A percentile compares a stretch with the other conserved stretches of the same genome.
phyloP scores from a whole-genome alignment of 2,329 filamentous ascomycete genomes.

The Fusarium mangiferae region DNA sequence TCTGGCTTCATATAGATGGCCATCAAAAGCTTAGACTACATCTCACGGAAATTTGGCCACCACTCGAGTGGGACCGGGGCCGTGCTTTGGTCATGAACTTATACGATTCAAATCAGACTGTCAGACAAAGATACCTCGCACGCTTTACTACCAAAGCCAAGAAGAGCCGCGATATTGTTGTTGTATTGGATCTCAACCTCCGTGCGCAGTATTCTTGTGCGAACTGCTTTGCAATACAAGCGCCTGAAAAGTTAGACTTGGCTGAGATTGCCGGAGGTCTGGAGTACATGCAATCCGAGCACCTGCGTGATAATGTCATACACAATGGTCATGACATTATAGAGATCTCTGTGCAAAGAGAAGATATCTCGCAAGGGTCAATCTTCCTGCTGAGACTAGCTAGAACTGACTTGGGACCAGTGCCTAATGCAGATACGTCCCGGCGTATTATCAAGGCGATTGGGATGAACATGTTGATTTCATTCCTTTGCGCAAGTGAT shows the following conservation, averaged over 20 bases:
- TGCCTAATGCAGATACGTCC: fast-evolving
- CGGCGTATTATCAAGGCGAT: neutral
- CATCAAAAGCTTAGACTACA: neutral
- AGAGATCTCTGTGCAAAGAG: neutral
- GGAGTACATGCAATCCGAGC: fast-evolving
- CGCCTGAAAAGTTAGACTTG: fast-evolving
- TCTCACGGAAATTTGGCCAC: neutral
- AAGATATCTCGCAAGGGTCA: neutral
- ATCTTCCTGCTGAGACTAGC: neutral
- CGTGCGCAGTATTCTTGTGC: neutral
- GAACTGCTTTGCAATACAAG: neutral
- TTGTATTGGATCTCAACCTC: neutral
- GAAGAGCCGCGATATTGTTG: neutral
- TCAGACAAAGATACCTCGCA: neutral
- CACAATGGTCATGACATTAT: neutral
- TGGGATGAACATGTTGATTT: fast-evolving
- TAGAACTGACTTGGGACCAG: neutral
- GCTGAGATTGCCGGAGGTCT: fast-evolving
- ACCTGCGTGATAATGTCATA: neutral
- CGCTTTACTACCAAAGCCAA: neutral
- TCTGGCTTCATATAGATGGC: neutral
- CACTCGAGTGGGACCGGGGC: neutral
- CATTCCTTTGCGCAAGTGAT: fast-evolving
- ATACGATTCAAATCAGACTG: fast-evolving
- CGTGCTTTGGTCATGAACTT: neutral